phyloP scores from a whole-genome alignment of 371 early-diverging fungal genomes.

The Batrachochytrium dendrobatidis region DNA sequence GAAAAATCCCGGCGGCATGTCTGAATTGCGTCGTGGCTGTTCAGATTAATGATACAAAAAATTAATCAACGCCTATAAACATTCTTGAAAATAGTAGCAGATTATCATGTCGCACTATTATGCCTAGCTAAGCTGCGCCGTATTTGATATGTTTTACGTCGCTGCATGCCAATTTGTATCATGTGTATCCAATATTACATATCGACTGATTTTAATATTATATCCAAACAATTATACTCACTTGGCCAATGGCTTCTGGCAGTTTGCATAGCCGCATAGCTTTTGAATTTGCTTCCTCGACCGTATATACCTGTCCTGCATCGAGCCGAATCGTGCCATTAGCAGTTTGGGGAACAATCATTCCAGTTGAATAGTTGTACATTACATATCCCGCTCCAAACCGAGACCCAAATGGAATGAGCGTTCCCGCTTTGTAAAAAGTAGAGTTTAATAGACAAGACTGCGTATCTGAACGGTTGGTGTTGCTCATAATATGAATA shows the following conservation, averaged over 20 bases:
- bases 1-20: constrained; percentile 2
- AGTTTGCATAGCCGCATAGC: background rate
- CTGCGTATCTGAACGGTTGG: too few relatives aligned
- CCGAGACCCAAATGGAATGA: constrained; percentile 4
- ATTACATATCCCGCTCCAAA: constrained; percentile 3
- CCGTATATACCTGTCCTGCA: constrained; percentile 15
- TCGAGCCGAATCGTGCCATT: constrained; percentile 13
- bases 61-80: too few relatives aligned
- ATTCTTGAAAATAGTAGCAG: too few relatives aligned
- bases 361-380: constrained; percentile 19
- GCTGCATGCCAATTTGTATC: too few relatives aligned
- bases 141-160: too few relatives aligned
- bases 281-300: constrained; percentile 2
- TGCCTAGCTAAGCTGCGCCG: too few relatives aligned
- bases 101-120: too few relatives aligned
- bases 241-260: constrained; percentile 4
- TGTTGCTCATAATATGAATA: too few relatives aligned
- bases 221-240: background rate
- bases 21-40: constrained; percentile 1
- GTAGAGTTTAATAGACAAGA: constrained; percentile 5
- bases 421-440: constrained; percentile 10
- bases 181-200: too few relatives aligned
- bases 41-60: background rate
- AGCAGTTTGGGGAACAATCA: constrained; percentile 3
- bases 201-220: too few relatives aligned